phyloP scores from a whole-genome alignment of 2,329 filamentous ascomycete genomes.

The Lithohypha guttulata region DNA sequence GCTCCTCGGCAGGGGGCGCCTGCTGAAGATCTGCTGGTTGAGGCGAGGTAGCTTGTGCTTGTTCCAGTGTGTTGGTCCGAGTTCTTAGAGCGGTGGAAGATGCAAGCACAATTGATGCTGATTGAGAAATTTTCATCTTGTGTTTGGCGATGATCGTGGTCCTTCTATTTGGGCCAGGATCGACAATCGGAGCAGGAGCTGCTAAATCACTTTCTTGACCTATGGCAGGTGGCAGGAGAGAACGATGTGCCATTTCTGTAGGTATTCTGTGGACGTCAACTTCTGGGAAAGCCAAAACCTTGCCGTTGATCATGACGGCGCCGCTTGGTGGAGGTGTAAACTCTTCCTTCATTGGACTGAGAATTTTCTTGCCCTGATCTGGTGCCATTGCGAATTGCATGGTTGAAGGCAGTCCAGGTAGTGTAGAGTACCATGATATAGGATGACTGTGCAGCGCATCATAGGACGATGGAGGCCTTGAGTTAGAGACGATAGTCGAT shows the following conservation, averaged over 20 bases:
- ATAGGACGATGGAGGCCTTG: slow-evolving; percentile 19
- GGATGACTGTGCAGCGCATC: slow-evolving; percentile 22
- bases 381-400: slow-evolving; percentile 24
- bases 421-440: slow-evolving; percentile 21
- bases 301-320: slow-evolving; percentile 17
- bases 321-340: slow-evolving; percentile 16
- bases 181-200: slow-evolving; percentile 4
- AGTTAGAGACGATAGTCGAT: slow-evolving; percentile 15
- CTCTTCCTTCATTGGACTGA: slow-evolving; percentile 21
- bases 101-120: slow-evolving; percentile 7
- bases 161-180: slow-evolving; percentile 7
- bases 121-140: slow-evolving; percentile 6
- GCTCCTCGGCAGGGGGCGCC: slow-evolving; percentile 7
- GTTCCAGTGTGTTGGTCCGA: background rate
- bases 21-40: too few species aligned
- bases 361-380: slow-evolving; percentile 15
- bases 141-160: slow-evolving; percentile 7
- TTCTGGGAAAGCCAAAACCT: slow-evolving; percentile 14
- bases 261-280: background rate
- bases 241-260: background rate
- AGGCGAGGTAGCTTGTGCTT: slow-evolving; percentile 7
- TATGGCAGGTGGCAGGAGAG: slow-evolving; percentile 5
- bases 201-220: slow-evolving; percentile 5
- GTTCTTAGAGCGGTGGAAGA: background rate
- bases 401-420: slow-evolving; percentile 18